Conservation (phyloP, 83 land plant species). For the Picea mariana region DNA sequence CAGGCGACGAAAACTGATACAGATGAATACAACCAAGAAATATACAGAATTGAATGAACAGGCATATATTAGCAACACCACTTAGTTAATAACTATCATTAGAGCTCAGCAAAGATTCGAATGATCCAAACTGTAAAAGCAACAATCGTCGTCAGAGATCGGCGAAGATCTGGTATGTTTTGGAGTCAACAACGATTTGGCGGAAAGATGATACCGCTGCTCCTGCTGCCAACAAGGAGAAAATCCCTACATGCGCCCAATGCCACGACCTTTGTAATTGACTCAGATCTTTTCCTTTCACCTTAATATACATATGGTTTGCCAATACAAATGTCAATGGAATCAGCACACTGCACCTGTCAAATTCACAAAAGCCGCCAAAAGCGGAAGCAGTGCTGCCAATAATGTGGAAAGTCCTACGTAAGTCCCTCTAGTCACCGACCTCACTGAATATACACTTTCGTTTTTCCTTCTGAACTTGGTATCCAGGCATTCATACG, state of each 20-base stretch:
- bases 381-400: conserved; percentile 67
- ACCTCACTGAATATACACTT: conserved; percentile 37
- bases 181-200: conserved; percentile 59
- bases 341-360: too few species aligned
- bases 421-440: conserved; percentile 66
- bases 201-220: conserved; percentile 49
- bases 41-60: too few species aligned
- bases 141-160: conserved; percentile 10
- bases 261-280: conserved; percentile 59
- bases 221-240: conserved; percentile 40
- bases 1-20: too few species aligned
- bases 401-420: conserved; percentile 54
- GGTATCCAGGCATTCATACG: conserved; percentile 79
- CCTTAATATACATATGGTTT: too few species aligned
- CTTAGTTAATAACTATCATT: background rate
- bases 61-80: too few species aligned
- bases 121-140: too few species aligned
- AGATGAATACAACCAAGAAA: too few species aligned
- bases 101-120: conserved; percentile 59
- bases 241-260: conserved; percentile 25
- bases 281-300: conserved; percentile 6
- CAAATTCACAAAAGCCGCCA: conserved; percentile 61
- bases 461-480: conserved; percentile 45
- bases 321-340: too few species aligned
- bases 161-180: background rate